These are phyloP conservation scores for Bipolaris sorokiniana DNA, from an alignment of 2,329 filamentous ascomycete species.

Conservation along the genomic window DNA sequence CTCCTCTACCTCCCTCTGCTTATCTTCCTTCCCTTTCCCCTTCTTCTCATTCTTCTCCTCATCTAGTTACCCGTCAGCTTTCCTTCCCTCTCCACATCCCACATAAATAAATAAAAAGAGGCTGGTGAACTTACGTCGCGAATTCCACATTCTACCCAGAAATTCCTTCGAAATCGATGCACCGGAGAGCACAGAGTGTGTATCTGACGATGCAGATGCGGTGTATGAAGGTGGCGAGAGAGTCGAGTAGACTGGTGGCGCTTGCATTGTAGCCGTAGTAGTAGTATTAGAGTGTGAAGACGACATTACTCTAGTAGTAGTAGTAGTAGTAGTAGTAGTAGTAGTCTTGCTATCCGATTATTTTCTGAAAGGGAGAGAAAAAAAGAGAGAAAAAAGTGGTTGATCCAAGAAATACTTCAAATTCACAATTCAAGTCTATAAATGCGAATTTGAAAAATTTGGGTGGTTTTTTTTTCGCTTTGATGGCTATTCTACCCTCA, in stretches of 20 bases:
- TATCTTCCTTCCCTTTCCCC: background rate
- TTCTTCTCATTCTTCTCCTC: too few species aligned
- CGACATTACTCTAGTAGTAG: too few species aligned
- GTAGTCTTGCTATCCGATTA: too few species aligned
- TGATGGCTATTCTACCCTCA: too few species aligned
- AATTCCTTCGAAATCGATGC: slow-evolving; percentile 24
- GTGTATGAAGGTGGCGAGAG: slow-evolving; percentile 19
- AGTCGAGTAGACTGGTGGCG: slow-evolving; percentile 7
- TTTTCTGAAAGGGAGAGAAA: background rate
- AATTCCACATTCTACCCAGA: slow-evolving; percentile 18
- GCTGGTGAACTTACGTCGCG: slow-evolving; percentile 13
- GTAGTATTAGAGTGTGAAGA: background rate
- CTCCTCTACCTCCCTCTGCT: slow-evolving; percentile 5
- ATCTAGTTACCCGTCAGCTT: background rate
- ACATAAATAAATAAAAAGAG: too few species aligned
- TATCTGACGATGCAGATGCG: slow-evolving; percentile 5
- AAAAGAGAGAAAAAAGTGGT: too few species aligned
- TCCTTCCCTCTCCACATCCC: too few species aligned
- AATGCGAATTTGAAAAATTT: too few species aligned
- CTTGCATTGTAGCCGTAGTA: background rate
- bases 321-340: too few species aligned
- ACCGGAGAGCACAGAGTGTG: slow-evolving; percentile 14
- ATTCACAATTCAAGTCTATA: too few species aligned
- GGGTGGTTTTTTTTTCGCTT: too few species aligned
- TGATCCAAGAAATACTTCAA: too few species aligned